These are phyloP conservation scores for Cetraspora pellucida DNA, from an alignment of 192 early-diverging fungal genomes.

Conservation along the genomic window DNA sequence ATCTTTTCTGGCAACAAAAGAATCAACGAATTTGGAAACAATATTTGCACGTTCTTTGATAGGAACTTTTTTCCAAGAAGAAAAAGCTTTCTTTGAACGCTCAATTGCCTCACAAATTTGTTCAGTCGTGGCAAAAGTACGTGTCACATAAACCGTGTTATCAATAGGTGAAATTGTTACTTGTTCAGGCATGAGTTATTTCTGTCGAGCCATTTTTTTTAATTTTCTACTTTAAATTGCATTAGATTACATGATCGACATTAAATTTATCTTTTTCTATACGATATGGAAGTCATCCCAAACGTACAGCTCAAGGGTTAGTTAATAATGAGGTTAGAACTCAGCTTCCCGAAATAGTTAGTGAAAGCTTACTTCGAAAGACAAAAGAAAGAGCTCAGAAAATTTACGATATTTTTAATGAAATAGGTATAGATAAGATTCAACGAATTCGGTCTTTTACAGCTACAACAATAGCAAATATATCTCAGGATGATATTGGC, in stretches of 20 bases:
- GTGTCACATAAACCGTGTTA: constrained; percentile 37
- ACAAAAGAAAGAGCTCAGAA: constrained; percentile 18
- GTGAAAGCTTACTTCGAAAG: constrained; percentile 3
- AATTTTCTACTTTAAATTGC: too few species aligned
- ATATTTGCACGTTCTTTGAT: constrained; percentile 57
- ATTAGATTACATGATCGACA: too few species aligned
- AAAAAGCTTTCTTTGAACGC: constrained; percentile 48
- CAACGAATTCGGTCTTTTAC: constrained; percentile 9
- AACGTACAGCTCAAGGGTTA: not conserved
- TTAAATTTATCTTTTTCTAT: too few species aligned
- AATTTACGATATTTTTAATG: constrained; percentile 28
- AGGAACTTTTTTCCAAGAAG: constrained; percentile 56
- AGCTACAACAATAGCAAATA: not conserved
- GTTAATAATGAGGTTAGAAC: constrained; percentile 16
- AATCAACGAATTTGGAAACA: constrained; percentile 52
- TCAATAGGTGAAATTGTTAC: constrained; percentile 41
- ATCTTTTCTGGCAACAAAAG: constrained; percentile 60
- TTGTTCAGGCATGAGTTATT: not conserved
- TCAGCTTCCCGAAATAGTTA: constrained; percentile 11
- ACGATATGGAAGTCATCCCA: too few species aligned
- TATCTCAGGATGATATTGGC: constrained; percentile 20
- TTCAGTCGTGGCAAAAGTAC: constrained; percentile 37
- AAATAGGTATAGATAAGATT: constrained; percentile 9
- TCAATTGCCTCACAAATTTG: constrained; percentile 49
- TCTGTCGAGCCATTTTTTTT: too few species aligned